A percentile compares a stretch with the other conserved stretches of the same genome.
These are phyloP conservation scores for Ampelomyces quisqualis DNA, from an alignment of 2,329 filamentous ascomycete genomes.

Conservation along the genomic window DNA sequence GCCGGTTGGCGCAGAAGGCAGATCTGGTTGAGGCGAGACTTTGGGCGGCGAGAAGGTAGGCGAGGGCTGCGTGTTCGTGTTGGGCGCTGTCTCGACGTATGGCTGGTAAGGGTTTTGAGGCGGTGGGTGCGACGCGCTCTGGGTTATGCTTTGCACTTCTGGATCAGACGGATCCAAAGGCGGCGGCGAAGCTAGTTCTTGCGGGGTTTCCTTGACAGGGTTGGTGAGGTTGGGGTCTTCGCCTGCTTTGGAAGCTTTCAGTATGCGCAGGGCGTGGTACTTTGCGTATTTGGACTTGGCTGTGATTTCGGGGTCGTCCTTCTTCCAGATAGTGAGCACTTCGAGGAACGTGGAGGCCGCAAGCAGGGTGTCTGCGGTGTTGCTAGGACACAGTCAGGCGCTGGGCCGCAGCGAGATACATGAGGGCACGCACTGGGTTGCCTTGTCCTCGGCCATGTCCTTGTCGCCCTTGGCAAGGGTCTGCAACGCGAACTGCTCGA, in stretches of 20 bases:
- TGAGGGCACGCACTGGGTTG: conserved; percentile 63
- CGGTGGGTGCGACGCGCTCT: conserved; percentile 27
- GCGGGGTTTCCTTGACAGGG: conserved; percentile 61
- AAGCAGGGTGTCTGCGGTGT: conserved; percentile 92
- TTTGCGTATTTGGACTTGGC: conserved; percentile 96
- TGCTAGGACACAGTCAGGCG: conserved; percentile 51
- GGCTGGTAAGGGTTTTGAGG: conserved; percentile 45
- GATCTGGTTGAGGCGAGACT: conserved; percentile 47
- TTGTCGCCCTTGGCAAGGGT: conserved; percentile 83
- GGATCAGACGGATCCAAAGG: conserved; percentile 64
- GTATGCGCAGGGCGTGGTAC: conserved; percentile 88
- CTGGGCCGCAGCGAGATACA: background rate
- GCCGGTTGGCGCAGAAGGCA: conserved; percentile 33
- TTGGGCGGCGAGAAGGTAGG: conserved; percentile 44
- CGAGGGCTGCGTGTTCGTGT: conserved; percentile 55
- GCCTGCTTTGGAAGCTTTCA: conserved; percentile 85
- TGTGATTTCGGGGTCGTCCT: conserved; percentile 69
- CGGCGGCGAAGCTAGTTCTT: conserved; percentile 39
- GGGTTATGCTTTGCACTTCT: conserved; percentile 59
- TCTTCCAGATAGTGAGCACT: conserved; percentile 77
- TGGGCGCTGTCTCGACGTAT: conserved; percentile 61
- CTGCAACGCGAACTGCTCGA: conserved; percentile 90
- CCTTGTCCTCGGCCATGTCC: conserved; percentile 77
- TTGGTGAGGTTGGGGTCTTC: conserved; percentile 92
- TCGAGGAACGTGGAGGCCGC: conserved; percentile 92